Percentiles rank a stretch among this genome's conserved stretches.
These are phyloP conservation scores for Ceratocystis harringtonii DNA, from an alignment of 2,329 filamentous ascomycete species.

Conservation along the genomic window DNA sequence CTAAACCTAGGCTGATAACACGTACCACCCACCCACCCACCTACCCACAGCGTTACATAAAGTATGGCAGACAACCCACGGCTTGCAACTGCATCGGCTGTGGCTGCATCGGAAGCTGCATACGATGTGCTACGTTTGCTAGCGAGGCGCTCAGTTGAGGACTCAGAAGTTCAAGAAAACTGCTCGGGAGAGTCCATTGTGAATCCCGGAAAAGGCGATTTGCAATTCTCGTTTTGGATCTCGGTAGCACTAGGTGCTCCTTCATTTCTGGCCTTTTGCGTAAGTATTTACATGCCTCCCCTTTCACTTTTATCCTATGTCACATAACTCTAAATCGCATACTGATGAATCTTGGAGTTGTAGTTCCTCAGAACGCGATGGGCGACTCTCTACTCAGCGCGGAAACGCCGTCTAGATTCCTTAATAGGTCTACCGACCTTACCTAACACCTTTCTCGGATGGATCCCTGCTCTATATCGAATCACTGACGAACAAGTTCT, in stretches of 20 bases:
- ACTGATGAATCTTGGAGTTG: constrained; percentile 6
- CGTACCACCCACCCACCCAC: neutral
- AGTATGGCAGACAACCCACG: constrained; percentile 4
- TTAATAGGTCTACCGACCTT: constrained; percentile 54
- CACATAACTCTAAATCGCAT: neutral
- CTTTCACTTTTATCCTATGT: neutral
- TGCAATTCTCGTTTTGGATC: constrained; percentile 26
- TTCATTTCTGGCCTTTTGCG: constrained; percentile 64
- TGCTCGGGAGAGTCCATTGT: constrained; percentile 17
- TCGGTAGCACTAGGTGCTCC: constrained; percentile 54
- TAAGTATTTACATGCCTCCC: constrained; percentile 27
- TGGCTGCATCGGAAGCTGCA: constrained; percentile 14
- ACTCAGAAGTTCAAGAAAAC: constrained; percentile 14
- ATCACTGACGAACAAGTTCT: constrained; percentile 84
- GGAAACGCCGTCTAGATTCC: constrained; percentile 57
- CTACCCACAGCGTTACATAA: neutral
- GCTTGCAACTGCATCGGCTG: constrained; percentile 2
- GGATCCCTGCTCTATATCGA: constrained; percentile 73
- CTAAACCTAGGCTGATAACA: neutral
- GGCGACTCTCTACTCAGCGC: constrained; percentile 77
- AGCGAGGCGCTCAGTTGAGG: neutral
- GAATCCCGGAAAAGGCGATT: constrained; percentile 18
- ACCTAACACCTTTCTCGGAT: constrained; percentile 75
- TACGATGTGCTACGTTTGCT: constrained; percentile 9
- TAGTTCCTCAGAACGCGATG: constrained; percentile 80